phyloP scores from a whole-genome alignment of 106 monocot genomes.

The Dendrobium chrysotoxum region DNA sequence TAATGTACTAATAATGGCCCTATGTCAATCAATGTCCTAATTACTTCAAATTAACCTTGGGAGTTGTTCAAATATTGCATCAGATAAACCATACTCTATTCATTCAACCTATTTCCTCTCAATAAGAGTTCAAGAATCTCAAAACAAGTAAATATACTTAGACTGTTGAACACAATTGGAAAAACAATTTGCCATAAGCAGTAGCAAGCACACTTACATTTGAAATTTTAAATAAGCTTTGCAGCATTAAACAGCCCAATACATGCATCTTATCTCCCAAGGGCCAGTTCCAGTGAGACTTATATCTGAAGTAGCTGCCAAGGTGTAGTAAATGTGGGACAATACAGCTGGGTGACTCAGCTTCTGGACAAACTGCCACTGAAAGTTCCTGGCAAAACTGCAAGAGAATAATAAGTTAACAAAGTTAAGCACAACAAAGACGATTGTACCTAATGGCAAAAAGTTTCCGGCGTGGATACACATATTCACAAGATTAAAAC shows the following conservation, averaged over 20 bases:
- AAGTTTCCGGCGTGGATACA: background rate
- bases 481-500: background rate
- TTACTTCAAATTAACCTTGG: background rate
- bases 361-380: conserved; percentile 45
- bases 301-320: conserved; percentile 57
- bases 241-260: conserved; percentile 87
- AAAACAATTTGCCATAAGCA: background rate
- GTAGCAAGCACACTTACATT: conserved; percentile 37
- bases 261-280: conserved; percentile 62
- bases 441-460: background rate
- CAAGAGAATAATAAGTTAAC: conserved; percentile 5
- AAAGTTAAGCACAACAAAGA: background rate
- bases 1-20: background rate
- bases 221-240: conserved; percentile 68
- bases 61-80: background rate
- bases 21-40: background rate
- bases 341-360: conserved; percentile 35
- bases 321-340: conserved; percentile 74
- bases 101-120: background rate
- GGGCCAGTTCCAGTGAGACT: conserved; percentile 74
- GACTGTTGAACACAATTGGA: background rate
- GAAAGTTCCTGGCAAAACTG: conserved; percentile 69
- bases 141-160: conserved; percentile 1
- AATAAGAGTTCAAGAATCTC: background rate
- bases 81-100: background rate